Conservation (phyloP, 495 filamentous ascomycete genomes). For the Tuber magnatum region DNA sequence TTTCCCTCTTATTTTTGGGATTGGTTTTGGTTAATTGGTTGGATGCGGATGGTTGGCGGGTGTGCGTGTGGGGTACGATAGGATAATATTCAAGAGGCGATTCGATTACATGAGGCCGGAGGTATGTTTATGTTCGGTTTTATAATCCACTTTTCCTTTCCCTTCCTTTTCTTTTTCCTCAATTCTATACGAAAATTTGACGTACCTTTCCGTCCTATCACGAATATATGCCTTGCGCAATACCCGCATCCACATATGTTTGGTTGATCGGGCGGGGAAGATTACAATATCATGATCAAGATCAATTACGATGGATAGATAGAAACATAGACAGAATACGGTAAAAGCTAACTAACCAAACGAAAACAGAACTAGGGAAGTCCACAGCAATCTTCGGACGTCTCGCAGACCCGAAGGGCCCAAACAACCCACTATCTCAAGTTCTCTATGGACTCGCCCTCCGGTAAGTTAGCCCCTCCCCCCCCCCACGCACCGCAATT, state of each 20-base stretch:
- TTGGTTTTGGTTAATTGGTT: conserved; percentile 1
- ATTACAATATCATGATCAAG: not conserved
- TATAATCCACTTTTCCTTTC: not conserved
- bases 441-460: conserved; percentile 93
- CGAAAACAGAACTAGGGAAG: conserved; percentile 38
- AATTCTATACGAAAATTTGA: not conserved
- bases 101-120: conserved; percentile 81
- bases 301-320: not conserved
- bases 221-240: not conserved
- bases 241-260: conserved; percentile 7
- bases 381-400: conserved; percentile 81
- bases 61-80: conserved; percentile 42
- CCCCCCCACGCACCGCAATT: conserved; percentile 8
- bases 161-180: not conserved
- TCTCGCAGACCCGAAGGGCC: conserved; percentile 75
- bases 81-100: conserved; percentile 90
- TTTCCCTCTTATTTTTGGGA: not conserved
- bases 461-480: conserved; percentile 53
- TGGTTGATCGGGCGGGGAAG: conserved; percentile 1
- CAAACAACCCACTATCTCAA: conserved; percentile 88
- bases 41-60: not conserved
- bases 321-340: not conserved
- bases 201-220: not conserved
- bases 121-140: conserved; percentile 46
- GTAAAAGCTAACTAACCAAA: not conserved